These are phyloP conservation scores for Psilocybe subaeruginosa DNA, from an alignment of 768 basidiomycete genomes.

Conservation along the genomic window DNA sequence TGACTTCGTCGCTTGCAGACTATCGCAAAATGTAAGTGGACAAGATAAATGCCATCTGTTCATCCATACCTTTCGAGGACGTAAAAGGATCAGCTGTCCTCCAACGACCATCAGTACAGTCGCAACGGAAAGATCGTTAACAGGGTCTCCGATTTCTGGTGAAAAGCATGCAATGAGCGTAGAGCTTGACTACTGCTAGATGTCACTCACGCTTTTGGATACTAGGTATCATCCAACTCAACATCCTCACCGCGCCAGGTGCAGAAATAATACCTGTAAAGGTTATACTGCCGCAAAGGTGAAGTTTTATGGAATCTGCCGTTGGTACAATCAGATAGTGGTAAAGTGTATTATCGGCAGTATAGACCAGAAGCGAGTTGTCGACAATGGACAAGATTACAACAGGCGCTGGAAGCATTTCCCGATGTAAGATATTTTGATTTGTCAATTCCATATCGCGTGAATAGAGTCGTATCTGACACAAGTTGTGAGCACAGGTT, in stretches of 20 bases:
- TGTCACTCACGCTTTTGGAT: conserved; percentile 83
- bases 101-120: conserved; percentile 97
- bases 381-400: conserved; percentile 91
- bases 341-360: conserved; percentile 88
- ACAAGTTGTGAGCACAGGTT: conserved; percentile 1
- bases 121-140: conserved; percentile 89
- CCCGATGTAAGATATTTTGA: conserved; percentile 82
- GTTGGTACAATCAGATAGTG: conserved; percentile 93
- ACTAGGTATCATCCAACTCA: conserved; percentile 97
- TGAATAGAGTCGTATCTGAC: conserved; percentile 90
- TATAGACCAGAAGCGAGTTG: conserved; percentile 93
- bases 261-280: conserved; percentile 88
- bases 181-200: not conserved
- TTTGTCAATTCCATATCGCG: conserved; percentile 87
- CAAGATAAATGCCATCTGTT: not conserved
- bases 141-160: conserved; percentile 91
- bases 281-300: conserved; percentile 92
- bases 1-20: conserved; percentile 87
- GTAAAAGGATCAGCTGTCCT: conserved; percentile 85
- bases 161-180: conserved; percentile 9
- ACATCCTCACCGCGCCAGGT: conserved; percentile 81
- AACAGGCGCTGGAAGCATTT: conserved; percentile 75
- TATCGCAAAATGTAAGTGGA: conserved; percentile 28
- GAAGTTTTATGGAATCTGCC: conserved; percentile 78
- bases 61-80: conserved; percentile 76